phyloP scores from a whole-genome alignment of 441 rosid genomes.

The Pelargonium hybrid region DNA sequence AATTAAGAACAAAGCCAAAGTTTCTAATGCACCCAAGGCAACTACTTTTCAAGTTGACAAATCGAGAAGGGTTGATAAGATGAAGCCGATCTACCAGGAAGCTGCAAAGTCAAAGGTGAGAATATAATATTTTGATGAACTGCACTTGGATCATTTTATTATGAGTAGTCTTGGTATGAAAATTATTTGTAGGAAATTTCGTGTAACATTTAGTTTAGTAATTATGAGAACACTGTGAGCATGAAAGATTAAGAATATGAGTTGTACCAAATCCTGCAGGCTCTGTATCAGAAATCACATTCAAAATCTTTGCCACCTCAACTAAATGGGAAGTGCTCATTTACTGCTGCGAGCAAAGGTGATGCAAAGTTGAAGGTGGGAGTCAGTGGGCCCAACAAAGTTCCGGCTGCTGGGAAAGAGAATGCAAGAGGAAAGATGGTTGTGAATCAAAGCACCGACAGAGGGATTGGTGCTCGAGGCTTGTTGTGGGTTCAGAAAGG shows the following conservation, averaged over 20 bases:
- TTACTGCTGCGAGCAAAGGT: slow-evolving; percentile 16
- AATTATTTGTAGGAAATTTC: too few relatives aligned
- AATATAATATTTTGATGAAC: too few relatives aligned
- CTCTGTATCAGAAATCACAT: slow-evolving; percentile 14
- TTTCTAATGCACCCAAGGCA: background rate
- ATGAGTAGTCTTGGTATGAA: too few relatives aligned
- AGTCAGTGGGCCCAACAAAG: slow-evolving; percentile 15
- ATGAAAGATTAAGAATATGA: background rate
- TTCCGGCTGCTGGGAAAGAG: slow-evolving; percentile 29
- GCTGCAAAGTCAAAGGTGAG: background rate
- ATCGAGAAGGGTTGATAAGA: background rate
- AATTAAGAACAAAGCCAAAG: background rate
- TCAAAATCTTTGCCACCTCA: slow-evolving; percentile 24
- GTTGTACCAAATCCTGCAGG: slow-evolving; percentile 24
- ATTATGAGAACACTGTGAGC: background rate
- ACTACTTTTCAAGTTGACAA: background rate
- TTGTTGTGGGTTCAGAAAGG: slow-evolving; percentile 18
- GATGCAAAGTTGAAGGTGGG: slow-evolving; percentile 14
- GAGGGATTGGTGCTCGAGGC: slow-evolving; percentile 18
- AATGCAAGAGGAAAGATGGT: slow-evolving; percentile 21
- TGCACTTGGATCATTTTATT: background rate
- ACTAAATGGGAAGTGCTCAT: slow-evolving; percentile 20
- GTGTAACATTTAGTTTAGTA: background rate
- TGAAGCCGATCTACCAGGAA: background rate
- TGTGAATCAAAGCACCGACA: slow-evolving; percentile 18